Evolutionary conservation across 129 eudicot genomes (phyloP), one percentile per base, ranked within the genome.

Genomic region (Artemisia argyi): DNA sequence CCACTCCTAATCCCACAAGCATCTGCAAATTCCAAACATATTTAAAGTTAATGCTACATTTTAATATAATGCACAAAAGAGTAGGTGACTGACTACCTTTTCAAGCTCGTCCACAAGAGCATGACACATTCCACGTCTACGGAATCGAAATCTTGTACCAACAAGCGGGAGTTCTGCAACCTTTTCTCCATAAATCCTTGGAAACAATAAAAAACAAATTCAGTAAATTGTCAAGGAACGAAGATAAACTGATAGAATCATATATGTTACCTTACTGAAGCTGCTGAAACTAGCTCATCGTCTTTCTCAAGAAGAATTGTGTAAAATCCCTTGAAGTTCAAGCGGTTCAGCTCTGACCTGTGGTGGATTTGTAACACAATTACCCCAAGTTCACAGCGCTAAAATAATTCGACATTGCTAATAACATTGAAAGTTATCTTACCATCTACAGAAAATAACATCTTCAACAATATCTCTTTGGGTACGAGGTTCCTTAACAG

Each of bases 121-220:
- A 11, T 91, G 96, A 74, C 99, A 95, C 99, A 95, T 95, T 61
- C 99, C 99, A 60, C 70, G 86, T 65, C 94, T 84, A 24, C 99
- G 99, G 78, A 79, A 87, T 52, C 85, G 83, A 73, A 86, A 83
- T 56, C 97, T 89, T 50, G 99, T 95, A 32, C 86, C 99, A 52
- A 95, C 76, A 65, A 95, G 88, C 28, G 99, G 99, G 14, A 95
- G 79, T 73, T 95, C 99, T 14, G 99, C 99, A 51, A 91, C 94
- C 76, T 82, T 86, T 75, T 85, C 86, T 30, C 97, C 97, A 75
- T 88, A 85, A 68, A 95, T 79, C 85, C 99, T 95, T 76, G 10
- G 68, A 62, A 50, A 58, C 11, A 7, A 58, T 49, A 65, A 57
- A 59, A 71, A 71, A 10, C 24, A 56, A 18, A 53, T 35, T 30